These are phyloP conservation scores for Eucommia ulmoides DNA, from an alignment of 257 asterid species.

Conservation along the genomic window DNA sequence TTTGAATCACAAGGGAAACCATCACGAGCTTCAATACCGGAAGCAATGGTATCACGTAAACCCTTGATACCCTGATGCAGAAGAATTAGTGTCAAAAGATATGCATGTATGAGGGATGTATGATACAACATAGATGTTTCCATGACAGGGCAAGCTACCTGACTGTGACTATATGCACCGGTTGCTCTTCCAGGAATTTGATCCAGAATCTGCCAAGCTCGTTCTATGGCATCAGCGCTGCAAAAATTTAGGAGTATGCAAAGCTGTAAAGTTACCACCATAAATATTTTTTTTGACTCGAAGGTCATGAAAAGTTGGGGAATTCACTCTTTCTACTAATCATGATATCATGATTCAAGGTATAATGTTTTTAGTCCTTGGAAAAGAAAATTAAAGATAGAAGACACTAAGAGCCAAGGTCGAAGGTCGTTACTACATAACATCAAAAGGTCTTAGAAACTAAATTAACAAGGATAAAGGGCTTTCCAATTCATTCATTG, in stretches of 20 bases:
- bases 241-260: slow-evolving; percentile 11
- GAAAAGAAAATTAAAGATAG: too few relatives aligned
- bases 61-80: slow-evolving; percentile 84
- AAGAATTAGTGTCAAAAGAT: too few relatives aligned
- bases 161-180: slow-evolving; percentile 99
- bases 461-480: neutral
- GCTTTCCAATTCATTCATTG: neutral
- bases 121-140: too few relatives aligned
- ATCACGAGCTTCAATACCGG: slow-evolving; percentile 96
- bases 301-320: too few relatives aligned
- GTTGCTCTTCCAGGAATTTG: slow-evolving; percentile 99
- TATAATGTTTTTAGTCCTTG: too few relatives aligned
- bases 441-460: too few relatives aligned
- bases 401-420: too few relatives aligned
- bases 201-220: slow-evolving; percentile 84
- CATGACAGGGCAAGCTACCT: slow-evolving; percentile 46
- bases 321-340: too few relatives aligned
- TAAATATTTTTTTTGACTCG: too few relatives aligned
- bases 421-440: too few relatives aligned
- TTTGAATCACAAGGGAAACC: slow-evolving; percentile 88
- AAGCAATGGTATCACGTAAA: slow-evolving; percentile 85
- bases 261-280: too few relatives aligned
- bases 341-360: too few relatives aligned
- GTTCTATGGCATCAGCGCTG: slow-evolving; percentile 88
- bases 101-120: slow-evolving; percentile 5